Conservation (phyloP, 2,329 filamentous ascomycete genomes). For the Apiospora saccharicola region DNA sequence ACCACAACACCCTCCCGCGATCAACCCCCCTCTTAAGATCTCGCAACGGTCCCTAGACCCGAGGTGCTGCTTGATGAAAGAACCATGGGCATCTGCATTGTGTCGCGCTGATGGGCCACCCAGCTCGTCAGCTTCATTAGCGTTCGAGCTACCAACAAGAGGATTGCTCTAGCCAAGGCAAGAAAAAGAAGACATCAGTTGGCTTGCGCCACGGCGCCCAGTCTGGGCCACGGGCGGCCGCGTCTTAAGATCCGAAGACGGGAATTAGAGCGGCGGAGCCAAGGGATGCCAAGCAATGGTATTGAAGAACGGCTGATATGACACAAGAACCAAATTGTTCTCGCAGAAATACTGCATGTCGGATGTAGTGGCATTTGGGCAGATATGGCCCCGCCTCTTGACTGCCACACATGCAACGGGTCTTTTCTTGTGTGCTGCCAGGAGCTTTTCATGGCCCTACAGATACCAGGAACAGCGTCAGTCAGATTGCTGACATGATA, state of each 20-base stretch:
- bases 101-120: background rate
- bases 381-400: background rate
- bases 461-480: background rate
- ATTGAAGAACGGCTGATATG: background rate
- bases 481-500: conserved; percentile 9
- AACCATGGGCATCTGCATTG: background rate
- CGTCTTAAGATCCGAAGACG: background rate
- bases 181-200: background rate
- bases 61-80: background rate
- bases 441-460: background rate
- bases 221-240: background rate
- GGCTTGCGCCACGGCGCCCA: conserved; percentile 11
- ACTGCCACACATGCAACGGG: background rate
- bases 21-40: background rate
- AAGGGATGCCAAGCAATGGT: background rate
- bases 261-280: background rate
- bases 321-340: background rate
- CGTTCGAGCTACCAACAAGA: conserved; percentile 6
- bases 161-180: background rate
- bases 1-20: background rate
- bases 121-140: conserved; percentile 8
- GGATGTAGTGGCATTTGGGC: background rate
- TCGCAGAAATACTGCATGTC: background rate
- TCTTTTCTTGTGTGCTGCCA: background rate
- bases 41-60: background rate